A percentile compares a stretch with the other conserved stretches of the same genome.
These are phyloP conservation scores for Barnettozyma sucrosica DNA, from an alignment of 805 yeast species.

Conservation along the genomic window DNA sequence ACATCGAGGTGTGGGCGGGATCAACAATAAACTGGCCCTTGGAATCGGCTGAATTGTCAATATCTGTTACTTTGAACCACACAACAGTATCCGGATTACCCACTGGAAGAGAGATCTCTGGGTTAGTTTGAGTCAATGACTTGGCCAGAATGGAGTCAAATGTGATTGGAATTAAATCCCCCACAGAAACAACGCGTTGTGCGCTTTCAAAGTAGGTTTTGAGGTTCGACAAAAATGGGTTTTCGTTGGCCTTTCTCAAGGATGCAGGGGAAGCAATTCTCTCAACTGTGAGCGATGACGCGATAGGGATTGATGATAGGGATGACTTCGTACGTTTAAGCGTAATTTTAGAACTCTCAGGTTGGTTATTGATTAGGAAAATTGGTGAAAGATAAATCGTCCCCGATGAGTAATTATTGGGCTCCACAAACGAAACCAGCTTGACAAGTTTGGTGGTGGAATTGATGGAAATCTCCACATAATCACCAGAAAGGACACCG, in stretches of 20 bases:
- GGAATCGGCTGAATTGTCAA: conserved; percentile 27
- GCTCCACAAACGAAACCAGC: conserved; percentile 59
- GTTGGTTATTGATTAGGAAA: conserved; percentile 42
- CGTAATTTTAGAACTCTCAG: conserved; percentile 24
- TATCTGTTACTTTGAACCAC: conserved; percentile 72
- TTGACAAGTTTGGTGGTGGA: conserved; percentile 18
- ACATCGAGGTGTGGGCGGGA: conserved; percentile 60
- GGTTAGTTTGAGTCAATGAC: conserved; percentile 27
- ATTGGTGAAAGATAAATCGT: conserved; percentile 59
- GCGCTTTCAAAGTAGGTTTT: conserved; percentile 52
- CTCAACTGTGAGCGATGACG: conserved; percentile 59
- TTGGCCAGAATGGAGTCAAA: conserved; percentile 65
- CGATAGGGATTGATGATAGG: conserved; percentile 35
- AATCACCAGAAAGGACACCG: conserved; percentile 67
- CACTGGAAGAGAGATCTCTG: conserved; percentile 33
- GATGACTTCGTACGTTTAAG: conserved; percentile 19
- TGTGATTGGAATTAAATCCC: conserved; percentile 71
- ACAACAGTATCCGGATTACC: conserved; percentile 70
- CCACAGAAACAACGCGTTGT: conserved; percentile 52
- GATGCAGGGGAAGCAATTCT: conserved; percentile 67
- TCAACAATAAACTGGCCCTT: conserved; percentile 51
- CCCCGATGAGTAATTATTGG: conserved; percentile 39
- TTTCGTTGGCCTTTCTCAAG: conserved; percentile 58
- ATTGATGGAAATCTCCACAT: conserved; percentile 33
- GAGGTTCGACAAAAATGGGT: conserved; percentile 53